These are phyloP conservation scores for Vitis vinifera DNA, from an alignment of 164 flowering plant species.

Conservation along the genomic window ASM3070453v1 NC_081822.1:12488501-12489000, in stretches of 20 bases:
- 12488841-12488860: not conserved
- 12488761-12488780: not conserved
- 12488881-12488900: no score
- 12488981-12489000: no score
- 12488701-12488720: conserved; percentile 76
- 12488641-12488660: conserved; percentile 92
- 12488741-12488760: not conserved
- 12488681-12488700: conserved; percentile 92
- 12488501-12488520: no score
- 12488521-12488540: not conserved
- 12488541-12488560: not conserved
- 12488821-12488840: conserved; percentile 1
- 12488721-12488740: not conserved
- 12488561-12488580: not conserved
- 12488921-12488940: not conserved
- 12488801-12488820: not conserved
- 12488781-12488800: not conserved
- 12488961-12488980: no score
- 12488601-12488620: not conserved
- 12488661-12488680: conserved; percentile 85
- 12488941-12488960: no score
- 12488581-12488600: not conserved
- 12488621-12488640: conserved; percentile 63
- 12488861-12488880: no score
- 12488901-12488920: not conserved